A percentile compares a stretch with the other conserved stretches of the same genome.
phyloP scores from a whole-genome alignment of 208 protist genomes.

The Trypanosoma theileri region DNA sequence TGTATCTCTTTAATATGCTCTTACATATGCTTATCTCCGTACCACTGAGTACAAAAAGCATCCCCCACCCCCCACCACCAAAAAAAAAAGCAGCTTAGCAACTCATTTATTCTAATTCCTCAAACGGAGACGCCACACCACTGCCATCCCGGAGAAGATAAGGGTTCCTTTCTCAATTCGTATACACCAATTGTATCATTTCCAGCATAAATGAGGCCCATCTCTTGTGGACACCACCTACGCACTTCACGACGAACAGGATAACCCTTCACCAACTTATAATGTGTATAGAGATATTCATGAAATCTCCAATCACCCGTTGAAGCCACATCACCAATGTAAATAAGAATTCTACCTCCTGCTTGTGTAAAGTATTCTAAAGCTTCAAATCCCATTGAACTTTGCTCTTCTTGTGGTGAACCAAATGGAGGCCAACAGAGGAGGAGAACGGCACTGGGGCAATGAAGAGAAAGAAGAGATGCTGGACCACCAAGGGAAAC shows the following conservation, averaged over 20 bases:
- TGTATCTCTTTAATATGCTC: too few relatives aligned
- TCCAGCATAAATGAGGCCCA: slow-evolving; percentile 88
- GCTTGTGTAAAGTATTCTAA: slow-evolving; percentile 80
- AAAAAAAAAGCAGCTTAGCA: too few relatives aligned
- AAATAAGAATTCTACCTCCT: slow-evolving; percentile 80
- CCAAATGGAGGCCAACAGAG: slow-evolving; percentile 91
- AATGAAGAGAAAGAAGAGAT: slow-evolving; percentile 71
- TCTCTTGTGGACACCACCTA: slow-evolving; percentile 85
- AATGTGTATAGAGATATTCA: slow-evolving; percentile 78
- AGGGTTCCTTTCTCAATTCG: slow-evolving; percentile 42
- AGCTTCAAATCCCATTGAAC: slow-evolving; percentile 90
- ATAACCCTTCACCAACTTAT: slow-evolving; percentile 80
- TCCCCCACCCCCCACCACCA: too few relatives aligned
- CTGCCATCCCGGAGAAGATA: slow-evolving; percentile 32
- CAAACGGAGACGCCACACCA: background rate
- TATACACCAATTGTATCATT: slow-evolving; percentile 91
- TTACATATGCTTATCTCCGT: too few relatives aligned
- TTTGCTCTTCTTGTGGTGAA: slow-evolving; percentile 82
- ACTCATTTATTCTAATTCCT: too few relatives aligned
- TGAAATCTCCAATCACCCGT: slow-evolving; percentile 91
- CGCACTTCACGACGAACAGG: slow-evolving; percentile 83
- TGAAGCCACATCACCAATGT: slow-evolving; percentile 84
- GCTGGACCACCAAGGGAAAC: slow-evolving; percentile 80
- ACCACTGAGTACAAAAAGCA: too few relatives aligned
- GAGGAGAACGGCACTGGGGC: slow-evolving; percentile 65